Base-by-base conservation (phyloP, 257 asterid species). In the Schizonepeta tenuifolia region DNA sequence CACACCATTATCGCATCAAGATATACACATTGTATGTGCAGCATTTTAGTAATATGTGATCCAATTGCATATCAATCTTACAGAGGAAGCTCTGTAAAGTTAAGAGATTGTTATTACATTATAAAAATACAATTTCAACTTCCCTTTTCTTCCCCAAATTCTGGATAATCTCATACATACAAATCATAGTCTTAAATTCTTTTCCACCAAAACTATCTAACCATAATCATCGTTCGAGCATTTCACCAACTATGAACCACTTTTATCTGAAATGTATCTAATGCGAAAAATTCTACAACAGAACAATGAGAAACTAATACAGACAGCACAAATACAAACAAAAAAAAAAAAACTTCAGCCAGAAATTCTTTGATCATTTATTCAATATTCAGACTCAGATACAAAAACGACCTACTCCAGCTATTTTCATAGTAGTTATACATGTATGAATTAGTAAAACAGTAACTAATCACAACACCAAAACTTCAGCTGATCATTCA, bases 381-480 rank as follows among this genome's bases (percentile, higher is more conserved):
- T 77, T 80, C 59, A 8, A 54, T 0, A 66, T 67, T 72, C 33
- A 7, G 3, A 33, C 46, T 44, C 71, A 13, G 57, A 78, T 70
- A 51, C 41, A 65, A 31, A 74, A 5, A 35, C 65, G 51, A 22
- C 43, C 41, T 62, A 63, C 51, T 55, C 65, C 50, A 43, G 40
- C 51, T 35, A 43, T 36, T 63, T 43, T 53, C 60, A 47, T 12
- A 17, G 74, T 63, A 80, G 65, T 71, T 75, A 74, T 40, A 75
- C 65, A 71, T 68, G 77, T 72, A 73, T 70, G 49, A 28, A 68
- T 79, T 67, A 73, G 65, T 62, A 63, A 76, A 33, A 60, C 46
- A 46, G 49, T 61, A 68, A 74, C 55, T 53, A 60, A 60, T 67
- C 63, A 69, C 61, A 69, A 67, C 71, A 22, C 21, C 61, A 77